phyloP scores from a whole-genome alignment of 371 early-diverging fungal genomes.

The Mortierella polycephala region DNA sequence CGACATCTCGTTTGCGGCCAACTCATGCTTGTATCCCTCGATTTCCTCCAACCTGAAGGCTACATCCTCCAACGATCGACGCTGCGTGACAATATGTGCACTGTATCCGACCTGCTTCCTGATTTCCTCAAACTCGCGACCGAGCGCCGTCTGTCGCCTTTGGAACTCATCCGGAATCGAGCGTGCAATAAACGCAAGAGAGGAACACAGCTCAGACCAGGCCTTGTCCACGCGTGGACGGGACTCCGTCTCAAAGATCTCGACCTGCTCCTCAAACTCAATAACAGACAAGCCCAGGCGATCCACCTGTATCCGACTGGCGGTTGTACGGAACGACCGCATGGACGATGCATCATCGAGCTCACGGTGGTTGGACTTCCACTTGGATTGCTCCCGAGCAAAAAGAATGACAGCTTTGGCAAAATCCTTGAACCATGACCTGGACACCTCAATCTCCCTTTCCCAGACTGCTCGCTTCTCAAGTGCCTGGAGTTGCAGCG shows the following conservation, averaged over 20 bases:
- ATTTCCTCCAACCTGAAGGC: slow-evolving; percentile 34
- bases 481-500: slow-evolving; percentile 41
- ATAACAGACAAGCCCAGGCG: slow-evolving; percentile 41
- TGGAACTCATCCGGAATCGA: slow-evolving; percentile 44
- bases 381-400: slow-evolving; percentile 40
- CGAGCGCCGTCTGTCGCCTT: slow-evolving; percentile 30
- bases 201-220: slow-evolving; percentile 45
- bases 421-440: slow-evolving; percentile 55
- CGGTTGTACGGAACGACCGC: slow-evolving; percentile 41
- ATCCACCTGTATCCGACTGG: slow-evolving; percentile 41
- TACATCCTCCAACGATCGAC: slow-evolving; percentile 40
- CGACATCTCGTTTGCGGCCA: slow-evolving; percentile 3
- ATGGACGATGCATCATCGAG: slow-evolving; percentile 40
- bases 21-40: slow-evolving; percentile 25
- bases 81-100: slow-evolving; percentile 47
- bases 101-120: slow-evolving; percentile 41
- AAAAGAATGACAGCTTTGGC: slow-evolving; percentile 50
- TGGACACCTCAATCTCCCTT: slow-evolving; percentile 43
- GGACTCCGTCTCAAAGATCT: slow-evolving; percentile 48
- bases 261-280: slow-evolving; percentile 50
- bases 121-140: slow-evolving; percentile 45
- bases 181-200: slow-evolving; percentile 35
- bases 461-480: slow-evolving; percentile 50
- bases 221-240: slow-evolving; percentile 42
- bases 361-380: slow-evolving; percentile 38